Evolutionary conservation across 305 asterid species (phyloP).

Genomic region (Fraxinus greggii): DNA sequence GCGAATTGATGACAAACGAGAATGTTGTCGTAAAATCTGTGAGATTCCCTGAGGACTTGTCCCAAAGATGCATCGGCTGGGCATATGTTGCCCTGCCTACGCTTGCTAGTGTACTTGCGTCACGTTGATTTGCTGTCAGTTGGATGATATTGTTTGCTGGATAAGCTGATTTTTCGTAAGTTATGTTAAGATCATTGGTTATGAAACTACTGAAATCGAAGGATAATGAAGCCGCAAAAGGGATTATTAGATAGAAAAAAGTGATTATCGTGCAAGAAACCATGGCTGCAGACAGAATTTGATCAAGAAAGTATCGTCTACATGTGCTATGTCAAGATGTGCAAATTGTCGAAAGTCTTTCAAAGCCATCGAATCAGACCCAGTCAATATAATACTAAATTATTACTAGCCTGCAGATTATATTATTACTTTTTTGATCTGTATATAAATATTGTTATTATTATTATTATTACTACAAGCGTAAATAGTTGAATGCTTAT

Average conservation of each 20-base stretch:
- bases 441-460: no score
- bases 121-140: conserved; percentile 16
- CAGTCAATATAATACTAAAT: neutral
- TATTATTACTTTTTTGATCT: no score
- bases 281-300: neutral
- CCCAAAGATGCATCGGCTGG: conserved; percentile 32
- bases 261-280: neutral
- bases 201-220: conserved; percentile 17
- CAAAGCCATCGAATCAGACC: neutral
- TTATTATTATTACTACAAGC: no score
- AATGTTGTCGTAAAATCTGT: conserved; percentile 35
- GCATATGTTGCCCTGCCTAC: conserved; percentile 31
- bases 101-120: conserved; percentile 1
- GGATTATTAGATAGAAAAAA: neutral
- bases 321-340: neutral
- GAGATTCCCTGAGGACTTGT: conserved; percentile 17
- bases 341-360: neutral
- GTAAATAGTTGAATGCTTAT: no score
- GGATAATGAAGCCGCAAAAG: conserved; percentile 12
- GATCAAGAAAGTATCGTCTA: neutral
- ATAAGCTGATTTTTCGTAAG: conserved; percentile 7
- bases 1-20: conserved; percentile 26
- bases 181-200: conserved; percentile 17
- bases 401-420: no score
- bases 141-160: conserved; percentile 14